Conservation (phyloP, 1,139 yeast species). For the Candida neerlandica region DNA sequence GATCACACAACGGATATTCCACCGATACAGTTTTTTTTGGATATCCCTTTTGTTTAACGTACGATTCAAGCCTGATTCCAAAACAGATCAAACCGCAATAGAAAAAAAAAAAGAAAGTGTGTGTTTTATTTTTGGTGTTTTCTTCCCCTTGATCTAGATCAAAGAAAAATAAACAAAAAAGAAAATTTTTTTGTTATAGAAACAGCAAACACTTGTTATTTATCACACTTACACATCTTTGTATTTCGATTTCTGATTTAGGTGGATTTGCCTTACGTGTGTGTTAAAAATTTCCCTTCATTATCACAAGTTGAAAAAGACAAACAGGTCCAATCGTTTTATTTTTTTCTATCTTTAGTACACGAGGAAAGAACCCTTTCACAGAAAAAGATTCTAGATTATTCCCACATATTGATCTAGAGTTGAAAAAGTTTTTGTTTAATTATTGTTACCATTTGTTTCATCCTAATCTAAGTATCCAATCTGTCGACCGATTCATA, state of each 20-base stretch:
- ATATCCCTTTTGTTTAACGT: neutral
- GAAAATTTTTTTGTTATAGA: neutral
- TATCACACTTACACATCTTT: neutral
- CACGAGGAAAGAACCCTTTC: neutral
- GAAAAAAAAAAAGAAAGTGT: constrained; percentile 1
- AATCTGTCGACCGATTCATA: constrained; percentile 7
- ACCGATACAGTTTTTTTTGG: neutral
- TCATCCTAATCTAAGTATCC: constrained; percentile 2
- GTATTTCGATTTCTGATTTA: too few species aligned
- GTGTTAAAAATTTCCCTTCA: neutral
- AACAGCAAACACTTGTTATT: constrained; percentile 2
- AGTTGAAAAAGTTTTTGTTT: neutral
- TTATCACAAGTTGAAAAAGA: neutral
- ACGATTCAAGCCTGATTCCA: neutral
- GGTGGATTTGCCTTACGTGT: neutral
- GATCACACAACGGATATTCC: neutral
- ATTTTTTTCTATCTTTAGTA: neutral
- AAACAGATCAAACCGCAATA: constrained; percentile 1
- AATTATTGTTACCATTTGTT: neutral
- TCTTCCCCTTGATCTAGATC: constrained; percentile 5
- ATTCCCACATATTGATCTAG: neutral
- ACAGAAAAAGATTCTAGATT: neutral
- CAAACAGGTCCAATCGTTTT: neutral
- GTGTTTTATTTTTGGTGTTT: neutral
- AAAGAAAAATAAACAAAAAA: constrained; percentile 2